These are phyloP conservation scores for Miscanthus lutarioriparius DNA, from an alignment of 176 grass and related monocot genomes.

Conservation along the genomic window DNA sequence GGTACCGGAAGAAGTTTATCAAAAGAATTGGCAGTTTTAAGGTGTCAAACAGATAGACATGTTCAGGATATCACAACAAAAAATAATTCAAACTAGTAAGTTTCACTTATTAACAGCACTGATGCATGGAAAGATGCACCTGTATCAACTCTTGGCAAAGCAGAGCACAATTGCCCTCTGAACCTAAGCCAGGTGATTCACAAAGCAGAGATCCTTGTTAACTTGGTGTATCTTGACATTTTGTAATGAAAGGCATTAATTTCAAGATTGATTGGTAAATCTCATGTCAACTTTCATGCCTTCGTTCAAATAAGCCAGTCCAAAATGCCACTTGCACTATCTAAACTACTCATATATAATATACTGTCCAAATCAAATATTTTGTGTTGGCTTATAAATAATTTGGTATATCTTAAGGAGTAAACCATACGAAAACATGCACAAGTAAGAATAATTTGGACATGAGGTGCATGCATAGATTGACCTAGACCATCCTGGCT, in stretches of 20 bases:
- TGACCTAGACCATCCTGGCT: not conserved
- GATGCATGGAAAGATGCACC: not conserved
- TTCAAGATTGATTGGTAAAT: not conserved
- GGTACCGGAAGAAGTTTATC: not conserved
- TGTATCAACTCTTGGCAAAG: not conserved
- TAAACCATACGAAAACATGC: not conserved
- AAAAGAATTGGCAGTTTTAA: not conserved
- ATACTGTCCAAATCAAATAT: constrained; percentile 8
- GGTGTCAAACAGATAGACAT: constrained; percentile 3
- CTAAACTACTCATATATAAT: not conserved
- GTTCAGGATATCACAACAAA: not conserved
- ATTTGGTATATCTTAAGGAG: not conserved
- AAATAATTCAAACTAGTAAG: not conserved
- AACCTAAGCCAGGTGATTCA: not conserved
- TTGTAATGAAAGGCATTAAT: not conserved
- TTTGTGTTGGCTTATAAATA: not conserved
- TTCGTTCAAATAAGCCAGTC: not conserved
- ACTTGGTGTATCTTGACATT: not conserved
- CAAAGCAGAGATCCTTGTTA: not conserved
- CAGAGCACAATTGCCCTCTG: not conserved
- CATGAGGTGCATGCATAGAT: not conserved
- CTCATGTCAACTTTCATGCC: not conserved
- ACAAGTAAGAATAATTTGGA: not conserved
- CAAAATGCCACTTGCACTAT: constrained; percentile 1
- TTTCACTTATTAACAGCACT: not conserved